Evolutionary conservation across 805 yeast species (phyloP).

Genomic region (Candida ovalis): DNA sequence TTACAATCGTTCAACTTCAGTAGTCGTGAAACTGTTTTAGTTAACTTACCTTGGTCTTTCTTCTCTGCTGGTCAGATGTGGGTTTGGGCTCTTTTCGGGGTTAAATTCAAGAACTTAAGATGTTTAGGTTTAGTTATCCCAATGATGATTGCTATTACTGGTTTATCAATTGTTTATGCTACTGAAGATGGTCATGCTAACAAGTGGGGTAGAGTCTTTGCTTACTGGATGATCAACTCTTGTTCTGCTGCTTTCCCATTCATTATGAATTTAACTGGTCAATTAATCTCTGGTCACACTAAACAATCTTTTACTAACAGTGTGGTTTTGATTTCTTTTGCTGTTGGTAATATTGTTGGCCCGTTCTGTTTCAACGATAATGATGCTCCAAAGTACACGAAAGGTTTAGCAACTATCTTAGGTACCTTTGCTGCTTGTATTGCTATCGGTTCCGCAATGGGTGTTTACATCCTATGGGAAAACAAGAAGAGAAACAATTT

Average conservation of each 20-base stretch:
- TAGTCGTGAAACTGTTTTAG: conserved; percentile 16
- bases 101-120: conserved; percentile 18
- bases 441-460: conserved; percentile 27
- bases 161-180: conserved; percentile 24
- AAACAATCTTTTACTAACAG: conserved; percentile 46
- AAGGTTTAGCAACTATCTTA: conserved; percentile 37
- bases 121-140: conserved; percentile 21
- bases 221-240: conserved; percentile 32
- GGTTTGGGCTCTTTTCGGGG: conserved; percentile 13
- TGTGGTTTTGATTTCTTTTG: conserved; percentile 40
- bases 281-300: conserved; percentile 48
- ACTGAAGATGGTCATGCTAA: conserved; percentile 21
- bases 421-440: conserved; percentile 38
- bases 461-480: conserved; percentile 30
- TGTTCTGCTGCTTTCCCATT: conserved; percentile 27
- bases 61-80: conserved; percentile 25
- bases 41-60: conserved; percentile 20
- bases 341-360: conserved; percentile 53
- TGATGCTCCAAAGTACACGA: conserved; percentile 43
- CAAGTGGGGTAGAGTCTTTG: conserved; percentile 29
- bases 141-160: conserved; percentile 23
- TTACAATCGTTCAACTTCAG: conserved; percentile 16
- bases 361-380: conserved; percentile 43
- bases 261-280: conserved; percentile 25
- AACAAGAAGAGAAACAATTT: conserved; percentile 39